phyloP scores from a whole-genome alignment of 2,329 filamentous ascomycete genomes.

The Cladosporium sp. region DNA sequence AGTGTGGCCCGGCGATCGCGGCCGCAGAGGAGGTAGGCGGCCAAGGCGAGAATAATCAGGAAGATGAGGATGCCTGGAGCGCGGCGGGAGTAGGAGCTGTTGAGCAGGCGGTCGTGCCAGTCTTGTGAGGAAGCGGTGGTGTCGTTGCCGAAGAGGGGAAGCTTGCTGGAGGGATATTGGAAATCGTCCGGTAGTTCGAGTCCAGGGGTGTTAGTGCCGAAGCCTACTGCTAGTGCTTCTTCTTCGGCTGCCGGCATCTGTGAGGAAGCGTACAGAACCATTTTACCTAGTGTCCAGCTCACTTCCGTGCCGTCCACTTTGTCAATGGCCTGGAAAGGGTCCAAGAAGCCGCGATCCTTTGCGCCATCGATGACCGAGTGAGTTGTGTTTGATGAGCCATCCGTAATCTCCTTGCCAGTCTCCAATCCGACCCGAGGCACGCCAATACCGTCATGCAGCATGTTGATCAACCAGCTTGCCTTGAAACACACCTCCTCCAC shows the following conservation, averaged over 20 bases:
- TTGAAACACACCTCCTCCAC: conserved; percentile 94
- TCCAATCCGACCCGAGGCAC: conserved; percentile 78
- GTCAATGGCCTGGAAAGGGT: conserved; percentile 88
- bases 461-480: conserved; percentile 94
- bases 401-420: conserved; percentile 47
- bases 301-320: conserved; percentile 89
- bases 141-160: conserved; percentile 36
- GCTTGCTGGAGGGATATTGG: conserved; percentile 65
- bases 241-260: conserved; percentile 64
- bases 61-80: conserved; percentile 75
- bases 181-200: conserved; percentile 58
- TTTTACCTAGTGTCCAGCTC: conserved; percentile 95
- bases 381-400: conserved; percentile 63
- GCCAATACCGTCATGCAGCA: conserved; percentile 92
- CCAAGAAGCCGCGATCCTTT: conserved; percentile 70
- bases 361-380: conserved; percentile 64
- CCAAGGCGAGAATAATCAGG: conserved; percentile 64
- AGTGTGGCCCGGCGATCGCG: conserved; percentile 64
- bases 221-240: conserved; percentile 73
- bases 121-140: conserved; percentile 38
- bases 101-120: conserved; percentile 60
- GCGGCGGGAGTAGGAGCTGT: conserved; percentile 59
- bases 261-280: conserved; percentile 89
- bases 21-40: conserved; percentile 71
- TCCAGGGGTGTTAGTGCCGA: conserved; percentile 76